A percentile compares a stretch with the other conserved stretches of the same genome.
Evolutionary conservation across 257 asterid genomes (phyloP).

Genomic region (Solanum chilense): DNA sequence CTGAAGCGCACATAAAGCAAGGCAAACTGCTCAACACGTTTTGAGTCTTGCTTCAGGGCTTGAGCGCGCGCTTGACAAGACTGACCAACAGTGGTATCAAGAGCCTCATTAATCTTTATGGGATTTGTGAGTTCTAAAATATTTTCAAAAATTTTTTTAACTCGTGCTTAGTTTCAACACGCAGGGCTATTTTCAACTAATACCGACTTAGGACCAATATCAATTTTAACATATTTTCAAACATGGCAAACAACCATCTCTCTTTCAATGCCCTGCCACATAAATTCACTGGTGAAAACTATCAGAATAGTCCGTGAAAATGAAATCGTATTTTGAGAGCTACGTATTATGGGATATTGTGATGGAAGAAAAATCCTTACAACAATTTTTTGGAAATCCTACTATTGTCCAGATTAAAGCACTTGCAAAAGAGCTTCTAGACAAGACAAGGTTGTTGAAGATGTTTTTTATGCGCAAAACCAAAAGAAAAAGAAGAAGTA

Average conservation of each 20-base stretch:
- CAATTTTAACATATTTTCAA: no score
- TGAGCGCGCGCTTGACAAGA: no score
- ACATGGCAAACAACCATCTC: neutral
- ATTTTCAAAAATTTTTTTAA: no score
- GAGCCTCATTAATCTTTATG: neutral
- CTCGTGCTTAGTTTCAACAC: neutral
- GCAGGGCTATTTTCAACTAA: neutral
- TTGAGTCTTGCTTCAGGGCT: no score
- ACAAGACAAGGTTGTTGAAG: neutral
- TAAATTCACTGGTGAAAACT: neutral
- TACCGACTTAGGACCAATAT: neutral
- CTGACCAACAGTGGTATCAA: neutral
- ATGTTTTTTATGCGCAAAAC: neutral
- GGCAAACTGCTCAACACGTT: no score
- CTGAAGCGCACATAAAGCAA: no score
- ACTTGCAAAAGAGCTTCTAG: neutral
- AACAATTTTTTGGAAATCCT: neutral
- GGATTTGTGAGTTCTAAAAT: neutral
- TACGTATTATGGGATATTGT: neutral
- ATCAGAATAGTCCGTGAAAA: neutral
- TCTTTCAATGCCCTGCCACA: neutral
- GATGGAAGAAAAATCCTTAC: neutral
- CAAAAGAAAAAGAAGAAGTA: neutral
- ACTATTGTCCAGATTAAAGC: neutral
- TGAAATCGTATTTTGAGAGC: no score